A percentile compares a stretch with the other conserved stretches of the same genome.
Evolutionary conservation across 1,139 yeast genomes (phyloP).

Genomic region (Sugiyamaella castrensis): DNA sequence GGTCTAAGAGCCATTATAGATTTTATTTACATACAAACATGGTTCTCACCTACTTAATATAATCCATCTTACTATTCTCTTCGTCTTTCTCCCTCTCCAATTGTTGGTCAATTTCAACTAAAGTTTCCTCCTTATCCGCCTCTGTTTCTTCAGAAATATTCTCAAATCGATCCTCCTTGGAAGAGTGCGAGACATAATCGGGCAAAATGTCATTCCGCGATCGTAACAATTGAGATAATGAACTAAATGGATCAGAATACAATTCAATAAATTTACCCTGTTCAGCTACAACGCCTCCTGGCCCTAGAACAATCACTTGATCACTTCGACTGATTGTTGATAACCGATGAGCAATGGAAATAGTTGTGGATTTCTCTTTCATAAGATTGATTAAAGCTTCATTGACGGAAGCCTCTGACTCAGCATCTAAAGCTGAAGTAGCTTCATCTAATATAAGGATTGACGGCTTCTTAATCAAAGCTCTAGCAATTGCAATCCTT

Average conservation of each 20-base stretch:
- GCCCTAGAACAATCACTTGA: conserved; percentile 72
- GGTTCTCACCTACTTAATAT: conserved; percentile 5
- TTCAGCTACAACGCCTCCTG: conserved; percentile 78
- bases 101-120: conserved; percentile 20
- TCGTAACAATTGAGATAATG: conserved; percentile 60
- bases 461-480: conserved; percentile 68
- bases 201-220: conserved; percentile 38
- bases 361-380: conserved; percentile 68
- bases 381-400: conserved; percentile 59
- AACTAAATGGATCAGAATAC: conserved; percentile 60
- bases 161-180: not conserved
- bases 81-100: conserved; percentile 23
- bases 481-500: conserved; percentile 79
- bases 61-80: conserved; percentile 11
- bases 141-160: conserved; percentile 15
- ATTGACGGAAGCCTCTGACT: conserved; percentile 79
- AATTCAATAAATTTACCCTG: conserved; percentile 70
- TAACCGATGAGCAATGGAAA: conserved; percentile 88
- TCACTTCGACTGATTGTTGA: conserved; percentile 87
- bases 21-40: conserved; percentile 2
- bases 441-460: conserved; percentile 77
- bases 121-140: conserved; percentile 24
- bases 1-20: not conserved
- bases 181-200: conserved; percentile 2
- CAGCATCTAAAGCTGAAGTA: conserved; percentile 79